Conservation (phyloP, 371 early-diverging fungal genomes). For the Saksenaea vasiformis region DNA sequence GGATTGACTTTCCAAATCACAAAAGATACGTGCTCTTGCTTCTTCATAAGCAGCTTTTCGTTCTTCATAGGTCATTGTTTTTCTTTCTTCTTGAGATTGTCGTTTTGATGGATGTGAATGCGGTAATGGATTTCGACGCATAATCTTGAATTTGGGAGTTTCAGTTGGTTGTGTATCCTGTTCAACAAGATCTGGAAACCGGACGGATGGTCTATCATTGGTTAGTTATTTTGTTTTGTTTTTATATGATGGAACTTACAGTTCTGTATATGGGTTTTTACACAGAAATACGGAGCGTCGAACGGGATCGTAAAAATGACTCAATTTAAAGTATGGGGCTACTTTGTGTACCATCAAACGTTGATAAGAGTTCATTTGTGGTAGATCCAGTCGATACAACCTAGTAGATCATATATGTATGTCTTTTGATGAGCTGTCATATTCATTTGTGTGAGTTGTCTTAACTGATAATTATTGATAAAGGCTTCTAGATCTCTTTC, state of each 20-base stretch:
- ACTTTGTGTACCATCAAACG: slow-evolving; percentile 75
- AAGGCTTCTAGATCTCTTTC: slow-evolving; percentile 71
- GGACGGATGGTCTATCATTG: slow-evolving; percentile 44
- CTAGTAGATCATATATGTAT: slow-evolving; percentile 28
- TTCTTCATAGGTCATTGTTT: slow-evolving; percentile 66
- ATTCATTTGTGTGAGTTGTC: neutral
- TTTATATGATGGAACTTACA: slow-evolving; percentile 47
- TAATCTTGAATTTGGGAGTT: slow-evolving; percentile 49
- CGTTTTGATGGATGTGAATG: slow-evolving; percentile 17
- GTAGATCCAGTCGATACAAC: slow-evolving; percentile 64
- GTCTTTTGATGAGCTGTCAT: neutral
- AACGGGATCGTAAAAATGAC: slow-evolving; percentile 61
- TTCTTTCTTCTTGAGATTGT: slow-evolving; percentile 35
- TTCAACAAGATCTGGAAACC: slow-evolving; percentile 51
- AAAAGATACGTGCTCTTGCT: slow-evolving; percentile 80
- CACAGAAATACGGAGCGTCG: slow-evolving; percentile 65
- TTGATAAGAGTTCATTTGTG: slow-evolving; percentile 79
- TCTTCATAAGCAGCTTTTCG: slow-evolving; percentile 75
- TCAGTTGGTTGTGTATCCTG: slow-evolving; percentile 30
- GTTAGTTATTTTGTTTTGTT: neutral
- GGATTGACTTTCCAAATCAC: slow-evolving; percentile 42
- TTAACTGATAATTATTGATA: slow-evolving; percentile 60
- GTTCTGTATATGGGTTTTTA: slow-evolving; percentile 58
- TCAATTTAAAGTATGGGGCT: slow-evolving; percentile 72
- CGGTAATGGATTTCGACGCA: slow-evolving; percentile 42